Conservation (phyloP, 1,139 yeast species). For the Kodamaea anthophila region DNA sequence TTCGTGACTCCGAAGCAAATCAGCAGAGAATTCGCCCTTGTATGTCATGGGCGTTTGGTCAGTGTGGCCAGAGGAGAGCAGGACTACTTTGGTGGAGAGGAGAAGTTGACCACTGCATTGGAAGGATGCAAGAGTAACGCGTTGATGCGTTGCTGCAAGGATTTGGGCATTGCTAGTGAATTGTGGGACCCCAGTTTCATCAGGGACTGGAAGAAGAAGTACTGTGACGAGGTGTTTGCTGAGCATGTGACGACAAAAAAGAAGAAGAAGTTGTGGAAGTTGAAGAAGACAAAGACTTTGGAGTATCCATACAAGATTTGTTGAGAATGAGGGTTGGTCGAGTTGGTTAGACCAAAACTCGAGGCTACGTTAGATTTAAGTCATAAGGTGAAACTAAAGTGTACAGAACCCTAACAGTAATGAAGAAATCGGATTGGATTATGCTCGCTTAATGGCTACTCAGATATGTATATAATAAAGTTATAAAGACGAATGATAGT, state of each 20-base stretch:
- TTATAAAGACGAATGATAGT: too few species aligned
- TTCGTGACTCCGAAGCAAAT: constrained; percentile 55
- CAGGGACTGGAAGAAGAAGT: constrained; percentile 64
- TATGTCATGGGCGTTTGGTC: constrained; percentile 83
- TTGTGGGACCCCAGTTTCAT: constrained; percentile 95
- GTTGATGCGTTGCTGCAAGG: constrained; percentile 95
- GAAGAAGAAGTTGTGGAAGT: constrained; percentile 86
- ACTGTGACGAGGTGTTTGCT: constrained; percentile 80
- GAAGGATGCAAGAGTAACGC: constrained; percentile 98
- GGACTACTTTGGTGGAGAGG: constrained; percentile 76
- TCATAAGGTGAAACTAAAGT: too few species aligned
- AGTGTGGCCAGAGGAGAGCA: constrained; percentile 95
- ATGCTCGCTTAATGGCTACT: too few species aligned
- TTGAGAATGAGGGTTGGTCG: too few species aligned
- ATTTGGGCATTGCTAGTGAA: constrained; percentile 92
- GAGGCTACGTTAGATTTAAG: too few species aligned
- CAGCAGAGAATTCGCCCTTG: constrained; percentile 83
- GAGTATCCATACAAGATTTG: constrained; percentile 71
- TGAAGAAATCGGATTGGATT: too few species aligned
- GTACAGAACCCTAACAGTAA: too few species aligned
- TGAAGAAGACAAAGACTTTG: constrained; percentile 65
- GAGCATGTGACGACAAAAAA: constrained; percentile 77
- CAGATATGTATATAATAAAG: too few species aligned
- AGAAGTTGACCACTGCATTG: constrained; percentile 88
- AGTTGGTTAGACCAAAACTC: too few species aligned